Evolutionary conservation across 768 basidiomycete genomes (phyloP).

Genomic region (Psilocybe cubensis): DNA sequence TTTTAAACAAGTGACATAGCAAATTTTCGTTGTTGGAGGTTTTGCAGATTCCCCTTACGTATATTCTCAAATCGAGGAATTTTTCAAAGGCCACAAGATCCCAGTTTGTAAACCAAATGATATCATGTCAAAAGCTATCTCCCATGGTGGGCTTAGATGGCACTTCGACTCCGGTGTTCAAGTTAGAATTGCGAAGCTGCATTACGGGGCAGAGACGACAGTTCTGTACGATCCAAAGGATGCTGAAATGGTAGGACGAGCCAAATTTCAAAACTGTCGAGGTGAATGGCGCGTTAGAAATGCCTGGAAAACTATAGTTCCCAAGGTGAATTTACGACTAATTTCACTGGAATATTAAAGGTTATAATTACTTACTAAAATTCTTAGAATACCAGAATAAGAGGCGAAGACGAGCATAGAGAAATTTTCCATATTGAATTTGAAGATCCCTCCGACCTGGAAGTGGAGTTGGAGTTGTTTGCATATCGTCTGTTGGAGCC

Average conservation of each 20-base stretch:
- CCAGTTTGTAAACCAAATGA: constrained; percentile 23
- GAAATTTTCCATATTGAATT: constrained; percentile 12
- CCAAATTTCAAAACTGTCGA: constrained; percentile 4
- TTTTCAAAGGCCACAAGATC: constrained; percentile 21
- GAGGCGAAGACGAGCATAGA: constrained; percentile 4
- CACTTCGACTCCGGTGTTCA: constrained; percentile 27
- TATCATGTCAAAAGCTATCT: constrained; percentile 27
- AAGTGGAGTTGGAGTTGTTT: constrained; percentile 17
- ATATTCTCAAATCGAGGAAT: constrained; percentile 22
- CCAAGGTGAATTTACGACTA: constrained; percentile 19
- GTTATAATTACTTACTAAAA: background rate
- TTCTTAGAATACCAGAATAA: constrained; percentile 9
- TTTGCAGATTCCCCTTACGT: constrained; percentile 31
- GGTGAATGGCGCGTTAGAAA: constrained; percentile 10
- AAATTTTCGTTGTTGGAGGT: constrained; percentile 32
- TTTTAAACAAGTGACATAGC: constrained; percentile 10
- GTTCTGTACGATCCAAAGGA: constrained; percentile 9
- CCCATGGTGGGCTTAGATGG: constrained; percentile 33
- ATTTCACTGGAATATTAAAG: background rate
- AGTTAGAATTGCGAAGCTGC: constrained; percentile 24
- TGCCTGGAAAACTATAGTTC: constrained; percentile 26
- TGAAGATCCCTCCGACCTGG: constrained; percentile 4
- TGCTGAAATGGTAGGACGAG: constrained; percentile 13
- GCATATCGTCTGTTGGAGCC: constrained; percentile 18
- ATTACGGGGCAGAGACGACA: constrained; percentile 24